A percentile compares a stretch with the other conserved stretches of the same genome.
Evolutionary conservation across 108 stramenopile species (phyloP).

Genomic region (Aurantiochytrium sp.): DNA sequence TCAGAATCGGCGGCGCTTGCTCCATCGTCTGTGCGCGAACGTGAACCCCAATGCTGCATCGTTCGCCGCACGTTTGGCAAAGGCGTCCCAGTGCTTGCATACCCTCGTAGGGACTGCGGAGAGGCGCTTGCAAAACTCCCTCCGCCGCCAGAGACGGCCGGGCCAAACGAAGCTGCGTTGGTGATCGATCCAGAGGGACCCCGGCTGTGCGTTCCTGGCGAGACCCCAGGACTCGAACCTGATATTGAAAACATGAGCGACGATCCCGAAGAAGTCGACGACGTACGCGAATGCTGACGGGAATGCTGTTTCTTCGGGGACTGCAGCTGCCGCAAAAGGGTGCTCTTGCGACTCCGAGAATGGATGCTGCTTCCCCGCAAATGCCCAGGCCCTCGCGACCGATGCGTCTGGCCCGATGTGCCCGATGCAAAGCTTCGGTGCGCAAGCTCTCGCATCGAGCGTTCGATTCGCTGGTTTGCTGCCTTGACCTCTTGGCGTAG

Average conservation of each 20-base stretch:
- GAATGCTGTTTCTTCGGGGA: not conserved
- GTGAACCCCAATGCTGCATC: conserved; percentile 7
- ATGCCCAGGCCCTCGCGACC: too few species aligned
- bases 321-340: not conserved
- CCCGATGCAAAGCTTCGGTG: not conserved
- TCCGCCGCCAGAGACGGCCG: not conserved
- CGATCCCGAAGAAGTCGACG: too few species aligned
- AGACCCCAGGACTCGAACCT: not conserved
- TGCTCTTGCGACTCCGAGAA: not conserved
- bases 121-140: not conserved
- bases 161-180: not conserved
- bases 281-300: not conserved
- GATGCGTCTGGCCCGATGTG: not conserved
- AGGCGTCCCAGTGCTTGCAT: not conserved
- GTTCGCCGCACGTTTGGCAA: not conserved
- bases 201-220: not conserved
- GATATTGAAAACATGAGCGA: too few species aligned
- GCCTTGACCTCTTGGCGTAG: conserved; percentile 10
- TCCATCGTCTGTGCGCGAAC: not conserved
- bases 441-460: not conserved
- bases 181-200: not conserved
- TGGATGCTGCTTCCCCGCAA: too few species aligned
- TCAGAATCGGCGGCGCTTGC: not conserved
- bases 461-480: not conserved
- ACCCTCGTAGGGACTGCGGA: not conserved